These are phyloP conservation scores for Leccinum imitatum DNA, from an alignment of 768 basidiomycete species.

Conservation along the genomic window DNA sequence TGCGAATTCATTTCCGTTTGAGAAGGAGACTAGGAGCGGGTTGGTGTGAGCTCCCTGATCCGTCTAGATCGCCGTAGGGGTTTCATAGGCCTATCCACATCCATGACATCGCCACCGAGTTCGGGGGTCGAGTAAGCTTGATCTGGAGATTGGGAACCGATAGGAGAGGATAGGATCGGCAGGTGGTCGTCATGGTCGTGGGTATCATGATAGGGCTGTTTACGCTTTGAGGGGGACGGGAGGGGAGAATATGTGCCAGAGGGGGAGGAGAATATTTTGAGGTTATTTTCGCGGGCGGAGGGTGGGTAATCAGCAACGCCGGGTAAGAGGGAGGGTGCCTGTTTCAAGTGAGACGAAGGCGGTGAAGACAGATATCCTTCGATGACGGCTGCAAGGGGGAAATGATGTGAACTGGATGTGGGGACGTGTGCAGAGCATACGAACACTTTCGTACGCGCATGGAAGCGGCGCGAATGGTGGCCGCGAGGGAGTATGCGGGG, in stretches of 20 bases:
- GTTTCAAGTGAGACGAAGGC: constrained; percentile 33
- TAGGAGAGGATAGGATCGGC: constrained; percentile 16
- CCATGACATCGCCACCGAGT: constrained; percentile 29
- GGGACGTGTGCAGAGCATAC: constrained; percentile 25
- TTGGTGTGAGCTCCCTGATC: constrained; percentile 28
- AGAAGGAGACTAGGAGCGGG: constrained; percentile 24
- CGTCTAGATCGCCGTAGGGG: constrained; percentile 35
- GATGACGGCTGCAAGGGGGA: constrained; percentile 47
- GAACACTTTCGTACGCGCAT: constrained; percentile 62
- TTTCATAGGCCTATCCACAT: constrained; percentile 36
- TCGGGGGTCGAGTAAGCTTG: constrained; percentile 23
- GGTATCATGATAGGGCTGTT: constrained; percentile 24
- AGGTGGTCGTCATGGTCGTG: constrained; percentile 19
- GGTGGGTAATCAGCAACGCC: constrained; percentile 41
- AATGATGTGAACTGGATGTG: constrained; percentile 30
- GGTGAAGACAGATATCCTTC: constrained; percentile 59
- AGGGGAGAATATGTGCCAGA: constrained; percentile 34
- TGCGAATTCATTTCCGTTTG: constrained; percentile 36
- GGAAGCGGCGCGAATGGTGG: constrained; percentile 55
- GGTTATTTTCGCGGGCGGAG: constrained; percentile 57
- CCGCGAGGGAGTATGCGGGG: constrained; percentile 31
- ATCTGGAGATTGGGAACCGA: constrained; percentile 25
- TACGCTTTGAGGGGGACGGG: constrained; percentile 39
- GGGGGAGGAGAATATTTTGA: constrained; percentile 42
- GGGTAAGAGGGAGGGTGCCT: constrained; percentile 23